These are phyloP conservation scores for Heterobasidion occidentale DNA, from an alignment of 1,284 basidiomycete genomes.

Conservation along the genomic window DNA sequence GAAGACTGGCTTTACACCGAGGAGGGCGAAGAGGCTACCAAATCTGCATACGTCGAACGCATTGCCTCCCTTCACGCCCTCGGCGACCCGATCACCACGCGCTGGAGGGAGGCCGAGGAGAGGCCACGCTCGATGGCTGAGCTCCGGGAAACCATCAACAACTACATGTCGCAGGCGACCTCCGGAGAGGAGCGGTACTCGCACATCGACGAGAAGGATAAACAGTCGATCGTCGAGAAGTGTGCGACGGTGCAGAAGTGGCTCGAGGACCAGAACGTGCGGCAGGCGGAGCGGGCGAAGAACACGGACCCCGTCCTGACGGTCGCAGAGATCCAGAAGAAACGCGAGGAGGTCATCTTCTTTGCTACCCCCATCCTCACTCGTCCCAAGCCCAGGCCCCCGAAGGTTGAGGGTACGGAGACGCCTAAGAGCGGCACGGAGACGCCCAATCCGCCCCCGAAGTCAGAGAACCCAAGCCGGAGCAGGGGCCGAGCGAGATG, in stretches of 20 bases:
- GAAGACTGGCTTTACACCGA: slow-evolving; percentile 96
- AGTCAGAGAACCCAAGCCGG: slow-evolving; percentile 26
- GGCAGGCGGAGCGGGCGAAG: slow-evolving; percentile 83
- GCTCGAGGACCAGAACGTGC: slow-evolving; percentile 84
- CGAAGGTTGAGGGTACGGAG: slow-evolving; percentile 54
- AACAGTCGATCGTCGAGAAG: slow-evolving; percentile 75
- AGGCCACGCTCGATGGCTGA: slow-evolving; percentile 63
- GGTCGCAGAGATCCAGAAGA: slow-evolving; percentile 76
- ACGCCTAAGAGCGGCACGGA: slow-evolving; percentile 56
- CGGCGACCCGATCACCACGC: slow-evolving; percentile 78
- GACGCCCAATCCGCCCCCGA: slow-evolving; percentile 43
- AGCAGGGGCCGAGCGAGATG: slow-evolving; percentile 62
- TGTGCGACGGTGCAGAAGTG: slow-evolving; percentile 82
- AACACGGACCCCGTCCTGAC: slow-evolving; percentile 80
- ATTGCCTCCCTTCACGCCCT: slow-evolving; percentile 76
- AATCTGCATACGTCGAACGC: slow-evolving; percentile 80
- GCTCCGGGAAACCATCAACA: slow-evolving; percentile 81
- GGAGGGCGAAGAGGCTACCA: slow-evolving; percentile 90
- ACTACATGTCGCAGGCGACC: slow-evolving; percentile 76
- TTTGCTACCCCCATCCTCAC: slow-evolving; percentile 79
- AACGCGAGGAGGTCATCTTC: slow-evolving; percentile 84
- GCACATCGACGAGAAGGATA: slow-evolving; percentile 86
- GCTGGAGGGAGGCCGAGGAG: slow-evolving; percentile 77
- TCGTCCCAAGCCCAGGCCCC: slow-evolving; percentile 79
- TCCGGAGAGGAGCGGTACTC: slow-evolving; percentile 76